Base-by-base conservation (phyloP, 371 early-diverging fungal species). In the Mortierella sp. region DNA sequence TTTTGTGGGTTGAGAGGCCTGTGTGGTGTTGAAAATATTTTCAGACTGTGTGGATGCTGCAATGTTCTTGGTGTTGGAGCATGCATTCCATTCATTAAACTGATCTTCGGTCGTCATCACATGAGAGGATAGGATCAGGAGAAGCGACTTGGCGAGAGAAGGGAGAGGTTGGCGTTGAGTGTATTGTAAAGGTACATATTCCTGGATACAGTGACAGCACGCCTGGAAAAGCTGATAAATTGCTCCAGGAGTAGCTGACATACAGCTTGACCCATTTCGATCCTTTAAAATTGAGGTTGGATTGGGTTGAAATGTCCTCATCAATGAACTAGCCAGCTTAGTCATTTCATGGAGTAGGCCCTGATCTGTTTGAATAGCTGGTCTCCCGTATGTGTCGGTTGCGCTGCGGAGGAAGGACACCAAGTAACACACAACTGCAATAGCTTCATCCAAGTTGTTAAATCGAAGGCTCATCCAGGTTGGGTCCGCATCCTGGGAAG, bases 381-480 rank as follows among this genome's bases (percentile, higher is more conserved):
- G 68, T 68, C 72, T 67, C 14, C 55, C 66, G 26, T 15, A 26
- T 0, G 44, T 23, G n/a, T 58, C 62, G 62, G 15, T 51, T n/a
- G 68, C 62, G 12, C 53, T 60, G 19, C 57, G 65, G 26, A 68
- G 37, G 25, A 72, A 56, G 0, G 72, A 58, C 19, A 77, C 9
- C 14, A 77, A 63, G 46, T 28, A 62, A 11, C 72, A 65, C 0
- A 72, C 15, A 4, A 72, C 68, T 21, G 58, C 53, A 19, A 68
- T 25, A 1, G 68, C 62, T 16, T 72, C 72, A 26, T 62, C 72
- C 14, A 64, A 56, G 29, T 51, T 56, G 7, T 59, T 28, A 25
- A 77, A 72, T 19, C 57, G 61, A 14, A 77, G 48, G 4, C 52
- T 26, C 65, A 68, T 61, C 77, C 77, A 77, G 1, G 55, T 26